Percentiles rank a stretch among this genome's conserved stretches.
Evolutionary conservation across 2,329 filamentous ascomycete genomes (phyloP).

Genomic region (Geosmithia putterillii): DNA sequence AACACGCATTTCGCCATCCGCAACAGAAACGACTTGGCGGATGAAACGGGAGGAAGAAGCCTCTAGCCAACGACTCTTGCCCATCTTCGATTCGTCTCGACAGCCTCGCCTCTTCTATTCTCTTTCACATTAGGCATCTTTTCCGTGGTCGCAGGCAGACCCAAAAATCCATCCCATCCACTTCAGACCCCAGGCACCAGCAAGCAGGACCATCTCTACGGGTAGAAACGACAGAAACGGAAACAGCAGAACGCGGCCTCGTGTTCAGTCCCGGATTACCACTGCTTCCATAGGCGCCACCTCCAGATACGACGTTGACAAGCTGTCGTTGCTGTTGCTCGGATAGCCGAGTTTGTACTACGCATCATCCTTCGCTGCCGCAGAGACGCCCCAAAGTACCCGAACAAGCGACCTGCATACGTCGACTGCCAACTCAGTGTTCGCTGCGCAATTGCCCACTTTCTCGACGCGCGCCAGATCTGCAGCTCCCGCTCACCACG

Average conservation of each 20-base stretch:
- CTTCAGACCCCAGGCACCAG: no score
- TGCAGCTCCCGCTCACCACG: slow-evolving; percentile 5
- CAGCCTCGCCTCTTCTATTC: not conserved
- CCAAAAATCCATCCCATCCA: not conserved
- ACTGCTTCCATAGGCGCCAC: not conserved
- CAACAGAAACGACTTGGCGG: not conserved
- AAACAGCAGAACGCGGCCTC: not conserved
- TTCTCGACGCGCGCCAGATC: slow-evolving; percentile 5
- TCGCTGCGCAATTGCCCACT: slow-evolving; percentile 11
- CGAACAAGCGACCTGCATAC: slow-evolving; percentile 21
- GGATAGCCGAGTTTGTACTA: not conserved
- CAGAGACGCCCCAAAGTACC: slow-evolving; percentile 6
- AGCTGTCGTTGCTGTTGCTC: not conserved
- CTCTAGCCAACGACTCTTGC: not conserved
- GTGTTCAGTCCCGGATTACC: not conserved
- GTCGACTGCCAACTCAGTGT: slow-evolving; percentile 7
- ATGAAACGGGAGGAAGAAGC: not conserved
- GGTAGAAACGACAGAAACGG: not conserved
- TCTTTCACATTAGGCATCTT: not conserved
- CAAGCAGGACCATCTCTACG: not conserved
- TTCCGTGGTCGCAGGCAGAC: not conserved
- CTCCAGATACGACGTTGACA: not conserved
- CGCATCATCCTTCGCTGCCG: no score
- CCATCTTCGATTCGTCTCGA: not conserved
- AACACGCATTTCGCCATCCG: no score